Evolutionary conservation across 495 filamentous ascomycete genomes (phyloP).

Genomic region (Cairneyella variabilis): DNA sequence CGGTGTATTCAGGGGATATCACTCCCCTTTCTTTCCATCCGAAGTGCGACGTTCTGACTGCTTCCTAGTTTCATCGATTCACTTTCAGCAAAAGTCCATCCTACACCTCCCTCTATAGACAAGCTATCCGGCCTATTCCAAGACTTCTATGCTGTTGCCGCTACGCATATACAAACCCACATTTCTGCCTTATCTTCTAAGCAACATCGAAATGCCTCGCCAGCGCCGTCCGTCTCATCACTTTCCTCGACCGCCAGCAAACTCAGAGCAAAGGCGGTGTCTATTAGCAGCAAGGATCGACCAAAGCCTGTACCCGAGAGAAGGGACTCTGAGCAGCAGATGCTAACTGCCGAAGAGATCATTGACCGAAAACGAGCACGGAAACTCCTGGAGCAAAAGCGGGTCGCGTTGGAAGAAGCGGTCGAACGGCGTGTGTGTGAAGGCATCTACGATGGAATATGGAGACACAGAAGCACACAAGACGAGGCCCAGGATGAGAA

Average conservation of each 20-base stretch:
- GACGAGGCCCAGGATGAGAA: slow-evolving; percentile 96
- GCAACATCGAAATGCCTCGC: slow-evolving; percentile 57
- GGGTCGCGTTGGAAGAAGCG: slow-evolving; percentile 78
- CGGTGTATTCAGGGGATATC: neutral
- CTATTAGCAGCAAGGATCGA: slow-evolving; percentile 46
- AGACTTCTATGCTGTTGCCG: slow-evolving; percentile 84
- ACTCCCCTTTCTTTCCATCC: too few species aligned
- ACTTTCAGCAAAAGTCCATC: slow-evolving; percentile 80
- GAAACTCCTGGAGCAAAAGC: slow-evolving; percentile 71
- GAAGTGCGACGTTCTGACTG: neutral
- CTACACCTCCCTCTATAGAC: slow-evolving; percentile 77
- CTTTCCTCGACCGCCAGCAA: slow-evolving; percentile 48
- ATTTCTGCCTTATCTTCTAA: slow-evolving; percentile 75
- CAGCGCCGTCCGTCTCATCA: slow-evolving; percentile 45
- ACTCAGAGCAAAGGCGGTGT: slow-evolving; percentile 47
- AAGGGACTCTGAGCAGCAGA: slow-evolving; percentile 65
- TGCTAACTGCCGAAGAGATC: slow-evolving; percentile 87
- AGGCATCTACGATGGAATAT: slow-evolving; percentile 79
- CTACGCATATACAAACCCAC: slow-evolving; percentile 81
- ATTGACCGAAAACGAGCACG: slow-evolving; percentile 73
- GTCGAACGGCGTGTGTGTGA: slow-evolving; percentile 87
- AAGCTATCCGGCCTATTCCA: slow-evolving; percentile 86
- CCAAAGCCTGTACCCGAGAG: slow-evolving; percentile 30
- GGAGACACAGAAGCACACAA: slow-evolving; percentile 84
- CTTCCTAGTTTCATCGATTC: slow-evolving; percentile 79